Base-by-base conservation (phyloP, 2,329 filamentous ascomycete genomes). In the Ceratocystis variospora region DNA sequence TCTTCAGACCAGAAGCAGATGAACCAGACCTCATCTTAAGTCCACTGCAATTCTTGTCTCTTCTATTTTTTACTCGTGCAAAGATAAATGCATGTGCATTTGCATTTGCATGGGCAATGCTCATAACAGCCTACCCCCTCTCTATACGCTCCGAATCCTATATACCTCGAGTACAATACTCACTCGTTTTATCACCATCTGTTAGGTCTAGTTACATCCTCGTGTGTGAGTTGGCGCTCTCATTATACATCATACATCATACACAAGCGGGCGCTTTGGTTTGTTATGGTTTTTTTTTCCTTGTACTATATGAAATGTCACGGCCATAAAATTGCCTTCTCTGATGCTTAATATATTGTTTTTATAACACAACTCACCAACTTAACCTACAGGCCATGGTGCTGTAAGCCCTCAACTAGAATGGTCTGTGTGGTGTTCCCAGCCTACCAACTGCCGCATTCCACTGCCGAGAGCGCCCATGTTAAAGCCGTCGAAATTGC, bases 231-330 rank as follows among this genome's bases (percentile, higher is more conserved):
- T 19, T 17, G 8, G 7, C 28, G 6, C 22, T 31, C 22, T 17
- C 55, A 37, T 28, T 5, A 31, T 55, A 55, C 15, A 12, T n/a
- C 6, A 59, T 53, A 53, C 48, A 41, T 41, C 10, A 41, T 41
- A 12, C 10, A 53, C 48, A 19, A 19, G 48, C 48, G 22, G 48
- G 48, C 48, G 22, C n/a, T 53, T 53, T 53, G 10, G n/a, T 53
- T n/a, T n/a, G 17, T 53, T 10, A n/a, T 53, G 22, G n/a, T 22
- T 25, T 41, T 55, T 55, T 8, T 62, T 57, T 64, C 53, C 5
- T 64, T 63, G n/a, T 63, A 59, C 55, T 59, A 37, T 59, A 59
- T 59, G 28, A 46, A 63, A 41, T 31, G 41, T 63, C 15, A 19
- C 19, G 19, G 41, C 37, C 44, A 63, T 50, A 33, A 46, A 63